A percentile compares a stretch with the other conserved stretches of the same genome.
Conservation (phyloP, 176 grass and related monocot genomes). For the Triticum aestivum region IWGSC_CS_RefSeq_v2.1 NC_057800.1:654506533-654507032, state of each 20-base stretch:
- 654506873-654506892: conserved; percentile 2
- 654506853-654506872: neutral
- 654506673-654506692: conserved; percentile 68
- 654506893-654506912: neutral
- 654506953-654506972: too few species aligned
- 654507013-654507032: too few species aligned
- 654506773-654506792: neutral
- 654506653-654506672: conserved; percentile 32
- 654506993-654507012: too few species aligned
- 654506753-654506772: neutral
- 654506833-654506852: neutral
- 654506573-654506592: conserved; percentile 7
- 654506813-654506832: neutral
- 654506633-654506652: conserved; percentile 11
- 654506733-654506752: conserved; percentile 61
- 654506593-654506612: neutral
- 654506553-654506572: conserved; percentile 62
- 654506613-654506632: neutral
- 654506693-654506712: conserved; percentile 58
- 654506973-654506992: too few species aligned
- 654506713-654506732: conserved; percentile 83
- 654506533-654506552: conserved; percentile 72
- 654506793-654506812: neutral
- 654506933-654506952: conserved; percentile 7
- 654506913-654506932: neutral